A percentile compares a stretch with the other conserved stretches of the same genome.
Conservation (phyloP, 805 yeast genomes). For the Lipomyces lipofer region DNA sequence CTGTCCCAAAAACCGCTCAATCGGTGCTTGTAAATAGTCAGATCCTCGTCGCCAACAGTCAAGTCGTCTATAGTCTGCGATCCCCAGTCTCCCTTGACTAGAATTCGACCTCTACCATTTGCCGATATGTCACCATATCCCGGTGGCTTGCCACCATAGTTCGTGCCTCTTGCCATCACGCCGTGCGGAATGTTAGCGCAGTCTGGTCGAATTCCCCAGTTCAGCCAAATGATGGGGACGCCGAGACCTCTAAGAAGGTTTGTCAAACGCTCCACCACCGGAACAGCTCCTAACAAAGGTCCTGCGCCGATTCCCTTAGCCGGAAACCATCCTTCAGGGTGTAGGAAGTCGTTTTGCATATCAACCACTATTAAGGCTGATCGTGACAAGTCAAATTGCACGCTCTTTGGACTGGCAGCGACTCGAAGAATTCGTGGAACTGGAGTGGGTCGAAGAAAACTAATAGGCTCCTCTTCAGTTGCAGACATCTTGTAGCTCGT, state of each 20-base stretch:
- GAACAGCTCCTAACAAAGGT: conserved; percentile 11
- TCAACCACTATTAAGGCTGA: conserved; percentile 28
- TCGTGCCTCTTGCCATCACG: conserved; percentile 16
- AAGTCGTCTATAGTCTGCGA: conserved; percentile 19
- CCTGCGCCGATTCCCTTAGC: conserved; percentile 15
- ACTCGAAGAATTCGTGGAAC: conserved; percentile 15
- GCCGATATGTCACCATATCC: conserved; percentile 24
- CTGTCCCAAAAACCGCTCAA: conserved; percentile 28
- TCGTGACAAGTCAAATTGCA: conserved; percentile 19
- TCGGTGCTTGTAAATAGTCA: conserved; percentile 23
- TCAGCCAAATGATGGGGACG: conserved; percentile 26
- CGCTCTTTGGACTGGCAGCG: conserved; percentile 14
- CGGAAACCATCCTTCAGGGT: conserved; percentile 29
- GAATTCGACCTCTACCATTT: conserved; percentile 17
- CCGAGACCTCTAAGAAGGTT: conserved; percentile 7
- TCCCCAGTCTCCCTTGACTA: conserved; percentile 27
- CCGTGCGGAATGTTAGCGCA: conserved; percentile 20
- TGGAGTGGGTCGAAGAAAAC: conserved; percentile 19
- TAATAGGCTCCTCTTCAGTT: conserved; percentile 8
- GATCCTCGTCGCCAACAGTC: conserved; percentile 16
- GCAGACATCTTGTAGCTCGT: not conserved
- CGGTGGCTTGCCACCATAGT: conserved; percentile 18
- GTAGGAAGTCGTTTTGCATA: conserved; percentile 30
- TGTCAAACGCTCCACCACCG: conserved; percentile 19
- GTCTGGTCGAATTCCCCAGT: conserved; percentile 29